Conservation (phyloP, 2,329 filamentous ascomycete genomes). For the Diplodia corticola region DNA sequence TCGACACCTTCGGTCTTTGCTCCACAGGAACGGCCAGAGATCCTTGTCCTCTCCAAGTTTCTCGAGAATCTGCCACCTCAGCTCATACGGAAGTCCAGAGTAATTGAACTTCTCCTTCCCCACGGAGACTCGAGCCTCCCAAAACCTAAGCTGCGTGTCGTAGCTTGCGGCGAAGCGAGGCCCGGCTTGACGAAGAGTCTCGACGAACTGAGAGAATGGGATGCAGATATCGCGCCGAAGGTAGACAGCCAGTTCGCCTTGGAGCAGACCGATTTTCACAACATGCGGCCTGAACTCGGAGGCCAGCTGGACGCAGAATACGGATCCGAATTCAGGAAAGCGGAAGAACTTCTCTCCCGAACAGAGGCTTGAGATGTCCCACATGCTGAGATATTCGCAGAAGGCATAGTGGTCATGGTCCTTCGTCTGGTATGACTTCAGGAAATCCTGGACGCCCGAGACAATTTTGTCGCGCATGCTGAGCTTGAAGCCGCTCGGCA, state of each 20-base stretch:
- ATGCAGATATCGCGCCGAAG: neutral
- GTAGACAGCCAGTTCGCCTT: neutral
- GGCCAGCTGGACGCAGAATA: neutral
- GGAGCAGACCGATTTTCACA: neutral
- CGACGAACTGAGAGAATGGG: neutral
- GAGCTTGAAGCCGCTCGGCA: neutral
- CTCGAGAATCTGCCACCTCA: neutral
- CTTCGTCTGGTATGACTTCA: neutral
- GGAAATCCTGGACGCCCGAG: neutral
- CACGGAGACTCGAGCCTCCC: neutral
- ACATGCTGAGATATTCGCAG: neutral
- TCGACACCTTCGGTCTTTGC: neutral
- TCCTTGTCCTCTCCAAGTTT: neutral
- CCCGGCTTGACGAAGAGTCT: neutral
- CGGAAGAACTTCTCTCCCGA: neutral
- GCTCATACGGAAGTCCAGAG: neutral
- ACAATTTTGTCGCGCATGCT: neutral
- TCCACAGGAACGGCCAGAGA: neutral
- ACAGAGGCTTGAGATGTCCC: neutral
- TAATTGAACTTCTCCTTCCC: constrained; percentile 13
- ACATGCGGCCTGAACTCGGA: neutral
- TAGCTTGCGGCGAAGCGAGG: neutral
- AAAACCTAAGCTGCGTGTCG: neutral
- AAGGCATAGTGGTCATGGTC: neutral
- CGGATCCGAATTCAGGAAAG: neutral